Evolutionary conservation across 2,329 filamentous ascomycete genomes (phyloP).

Genomic region (Whalleya microplaca): DNA sequence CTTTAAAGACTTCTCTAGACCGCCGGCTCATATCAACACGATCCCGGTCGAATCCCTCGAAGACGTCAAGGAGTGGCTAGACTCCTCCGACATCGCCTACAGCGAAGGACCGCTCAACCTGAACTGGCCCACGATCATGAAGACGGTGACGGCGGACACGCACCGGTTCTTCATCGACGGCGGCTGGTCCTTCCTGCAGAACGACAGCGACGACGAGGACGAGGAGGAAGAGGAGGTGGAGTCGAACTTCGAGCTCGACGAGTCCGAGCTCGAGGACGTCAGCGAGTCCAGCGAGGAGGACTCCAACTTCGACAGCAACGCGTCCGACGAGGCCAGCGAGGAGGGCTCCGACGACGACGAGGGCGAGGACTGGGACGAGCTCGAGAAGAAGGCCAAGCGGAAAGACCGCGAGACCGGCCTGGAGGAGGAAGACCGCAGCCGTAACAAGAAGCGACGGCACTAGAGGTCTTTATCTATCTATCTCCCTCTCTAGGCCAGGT

Average conservation of each 20-base stretch:
- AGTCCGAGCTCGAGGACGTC: slow-evolving; percentile 82
- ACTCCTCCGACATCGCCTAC: slow-evolving; percentile 92
- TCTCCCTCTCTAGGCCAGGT: no score
- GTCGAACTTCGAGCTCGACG: slow-evolving; percentile 87
- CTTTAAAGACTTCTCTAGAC: slow-evolving; percentile 94
- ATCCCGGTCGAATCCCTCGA: slow-evolving; percentile 96
- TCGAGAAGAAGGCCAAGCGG: slow-evolving; percentile 89
- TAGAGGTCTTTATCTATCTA: no score
- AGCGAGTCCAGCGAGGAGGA: slow-evolving; percentile 80
- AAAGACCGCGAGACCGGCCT: slow-evolving; percentile 70
- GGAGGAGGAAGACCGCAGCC: slow-evolving; percentile 77
- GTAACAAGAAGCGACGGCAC: slow-evolving; percentile 70
- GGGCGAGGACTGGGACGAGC: slow-evolving; percentile 90
- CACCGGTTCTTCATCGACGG: slow-evolving; percentile 95
- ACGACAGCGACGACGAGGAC: slow-evolving; percentile 85
- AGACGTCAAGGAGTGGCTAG: slow-evolving; percentile 95
- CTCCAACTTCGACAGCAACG: slow-evolving; percentile 91
- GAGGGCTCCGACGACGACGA: slow-evolving; percentile 73
- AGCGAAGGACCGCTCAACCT: slow-evolving; percentile 94
- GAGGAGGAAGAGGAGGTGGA: slow-evolving; percentile 86
- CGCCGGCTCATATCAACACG: slow-evolving; percentile 94
- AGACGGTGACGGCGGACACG: slow-evolving; percentile 92
- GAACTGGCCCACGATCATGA: slow-evolving; percentile 99
- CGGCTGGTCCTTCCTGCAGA: slow-evolving; percentile 90
- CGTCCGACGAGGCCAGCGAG: slow-evolving; percentile 79